Base-by-base conservation (phyloP, 2,329 filamentous ascomycete genomes). In the Tricladium varicosporioides region DNA sequence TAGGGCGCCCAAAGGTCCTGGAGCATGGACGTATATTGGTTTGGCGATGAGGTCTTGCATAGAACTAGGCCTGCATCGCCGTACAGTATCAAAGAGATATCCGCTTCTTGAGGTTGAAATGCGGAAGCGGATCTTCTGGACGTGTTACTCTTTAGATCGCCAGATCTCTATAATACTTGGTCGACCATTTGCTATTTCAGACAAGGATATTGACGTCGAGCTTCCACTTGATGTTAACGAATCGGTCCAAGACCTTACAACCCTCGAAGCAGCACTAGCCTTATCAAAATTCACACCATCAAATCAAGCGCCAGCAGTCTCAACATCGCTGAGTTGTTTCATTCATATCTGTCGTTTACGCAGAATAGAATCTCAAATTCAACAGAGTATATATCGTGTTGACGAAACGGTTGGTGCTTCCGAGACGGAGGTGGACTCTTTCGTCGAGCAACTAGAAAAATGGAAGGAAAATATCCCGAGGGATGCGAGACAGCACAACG, bases 81-180 rank as follows among this genome's bases (percentile, higher is more conserved):
- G 46, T 5, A 27, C 45, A 13, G 45, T 36, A 2, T 16, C 45
- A 13, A 40, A 40, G n/a, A 40, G 11, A n/a, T 40, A 40, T 40
- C 36, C 36, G 36, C 16, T 48, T 18, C 45, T 48, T 27, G 45
- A 19, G 11, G 19, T 66, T 1, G 67, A 71, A 53, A 68, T 72
- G 10, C 58, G 70, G 4, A 65, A 65, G 7, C 60, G 71, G 1
- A 63, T 68, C 1, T 74, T 73, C 53, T 73, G 72, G 72, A 65
- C 66, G 2, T 68, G 65, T 43, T 73, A 74, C 51, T 68, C 63
- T n/a, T 61, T 73, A 5, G 71, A 74, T 44, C 63, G 72, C 5
- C 63, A 68, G 47, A 70, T 71, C 0, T 72, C 67, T 10, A 68
- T 72, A 1, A 63, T 69, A 0, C 62, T 74, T 4, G 72, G 72